Evolutionary conservation across 306 rosid genomes (phyloP), one percentile per base, ranked within the genome.

Genomic region (Inga laurina): DNA sequence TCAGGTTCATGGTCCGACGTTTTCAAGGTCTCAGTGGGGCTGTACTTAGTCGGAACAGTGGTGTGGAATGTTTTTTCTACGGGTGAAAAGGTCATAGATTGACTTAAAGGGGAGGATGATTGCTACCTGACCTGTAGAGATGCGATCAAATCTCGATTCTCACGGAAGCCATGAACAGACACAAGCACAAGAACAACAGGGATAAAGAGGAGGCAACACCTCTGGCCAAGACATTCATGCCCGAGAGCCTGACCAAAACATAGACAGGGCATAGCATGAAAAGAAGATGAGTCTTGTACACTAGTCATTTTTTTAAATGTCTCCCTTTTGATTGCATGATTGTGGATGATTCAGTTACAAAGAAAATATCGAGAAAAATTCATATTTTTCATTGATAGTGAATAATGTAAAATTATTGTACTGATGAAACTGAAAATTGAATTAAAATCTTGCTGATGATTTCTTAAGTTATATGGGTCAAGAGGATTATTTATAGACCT

Each of bases 1-100:
- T 57, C 98, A 97, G 99, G 99, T 76, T 91, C 97, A 1, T 97
- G 99, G 99, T 97, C 92, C 61, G 94, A 97, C 84, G 98, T 97
- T 80, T 97, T 97, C 91, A 90, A 97, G 91, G 99, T 97, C 70
- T 91, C 99, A 57, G 98, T 97, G 75, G 97, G 94, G 82, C 89
- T 97, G 30, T 97, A 97, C 85, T 84, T 97, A 88, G 86, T 91
- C 41, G 99, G 99, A 89, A 91, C 99, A 10, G 97, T 97, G 75
- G 94, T 97, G 24, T 97, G 94, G 94, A 97, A 97, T 88, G 87
- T 97, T 48, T 97, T 92, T 78, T 91, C 99, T 45, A 97, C 99
- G 0, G 99, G 98, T 57, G 99, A 97, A 88, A 94, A 94, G 86
- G 83, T 97, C 84, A 30, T 97, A 80, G 98, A 97, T 51, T 97